Evolutionary conservation across 2,329 filamentous ascomycete species (phyloP).

Genomic region (Sclerotinia minor): DNA sequence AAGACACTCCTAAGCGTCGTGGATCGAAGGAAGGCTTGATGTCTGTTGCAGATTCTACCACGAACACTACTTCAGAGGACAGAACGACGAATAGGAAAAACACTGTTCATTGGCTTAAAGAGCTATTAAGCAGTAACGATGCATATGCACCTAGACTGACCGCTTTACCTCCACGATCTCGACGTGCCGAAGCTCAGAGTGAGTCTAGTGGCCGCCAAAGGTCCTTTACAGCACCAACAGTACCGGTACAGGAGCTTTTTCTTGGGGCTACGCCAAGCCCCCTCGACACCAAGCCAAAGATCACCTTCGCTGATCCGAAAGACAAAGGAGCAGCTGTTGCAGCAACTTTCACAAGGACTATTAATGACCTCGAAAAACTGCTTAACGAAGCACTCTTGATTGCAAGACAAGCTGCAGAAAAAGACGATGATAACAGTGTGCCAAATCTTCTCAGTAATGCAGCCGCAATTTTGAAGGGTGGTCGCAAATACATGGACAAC

Average conservation of each 20-base stretch:
- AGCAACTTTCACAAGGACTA: constrained; percentile 42
- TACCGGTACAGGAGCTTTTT: constrained; percentile 28
- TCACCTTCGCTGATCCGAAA: constrained; percentile 16
- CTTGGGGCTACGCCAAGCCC: constrained; percentile 26
- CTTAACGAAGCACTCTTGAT: constrained; percentile 44
- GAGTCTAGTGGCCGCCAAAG: constrained; percentile 22
- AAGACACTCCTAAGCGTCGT: constrained; percentile 1
- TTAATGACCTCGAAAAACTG: constrained; percentile 42
- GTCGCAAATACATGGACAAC: constrained; percentile 27
- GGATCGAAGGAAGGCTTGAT: constrained; percentile 11
- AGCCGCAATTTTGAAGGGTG: constrained; percentile 33
- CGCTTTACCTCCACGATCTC: constrained; percentile 35
- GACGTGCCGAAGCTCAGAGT: constrained; percentile 23
- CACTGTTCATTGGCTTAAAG: constrained; percentile 38
- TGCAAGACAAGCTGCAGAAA: constrained; percentile 42
- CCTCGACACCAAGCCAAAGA: constrained; percentile 16
- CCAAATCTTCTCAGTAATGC: constrained; percentile 33
- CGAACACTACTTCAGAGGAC: constrained; percentile 24
- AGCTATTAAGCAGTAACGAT: constrained; percentile 34
- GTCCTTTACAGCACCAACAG: constrained; percentile 27
- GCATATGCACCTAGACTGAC: constrained; percentile 38
- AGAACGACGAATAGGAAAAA: constrained; percentile 29
- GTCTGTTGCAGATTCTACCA: constrained; percentile 14
- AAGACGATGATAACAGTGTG: constrained; percentile 29
- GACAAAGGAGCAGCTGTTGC: constrained; percentile 29